Base-by-base conservation (phyloP, 768 basidiomycete genomes). In the Pulveroboletus sp. region DNA sequence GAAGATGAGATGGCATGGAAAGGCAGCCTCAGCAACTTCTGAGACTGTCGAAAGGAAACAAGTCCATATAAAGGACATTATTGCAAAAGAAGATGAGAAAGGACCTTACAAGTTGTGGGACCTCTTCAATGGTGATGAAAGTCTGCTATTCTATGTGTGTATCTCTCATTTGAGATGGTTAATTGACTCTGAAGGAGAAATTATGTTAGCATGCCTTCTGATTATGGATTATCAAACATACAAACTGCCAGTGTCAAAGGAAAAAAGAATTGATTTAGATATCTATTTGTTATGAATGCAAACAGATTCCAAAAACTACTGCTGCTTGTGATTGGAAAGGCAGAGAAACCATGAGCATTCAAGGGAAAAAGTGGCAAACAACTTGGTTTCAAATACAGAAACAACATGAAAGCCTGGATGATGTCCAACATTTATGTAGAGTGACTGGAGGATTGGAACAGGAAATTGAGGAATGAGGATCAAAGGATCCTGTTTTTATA, bases 91-190 rank as follows among this genome's bases (percentile, higher is more conserved):
- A 26, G n/a, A n/a, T n/a, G n/a, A n/a, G n/a, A n/a, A n/a, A n/a
- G n/a, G n/a, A n/a, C n/a, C n/a, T 2, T 72, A 68, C 45, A 23
- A 47, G 31, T 47, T 57, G 9, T 43, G 49, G 7, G 66, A 74
- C 48, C 24, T 69, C 12, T 74, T 65, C 30, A 74, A 74, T 49
- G 63, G 67, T 54, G 71, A 73, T 49, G 64, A 72, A 47, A 67
- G 63, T 4, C 62, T 65, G 0, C 51, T 72, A 5, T 73, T 71
- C 49, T 71, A 64, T 62, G 66, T 37, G 60, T 71, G 44, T 49
- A 24, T 29, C 24, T 47, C 19, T 16, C 23, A 26, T 48, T 40
- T 30, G 12, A 5, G 14, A 32, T 43, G n/a, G n/a, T n/a, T n/a
- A n/a, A n/a, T n/a, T n/a, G n/a, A n/a, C n/a, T n/a, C n/a, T n/a